These are phyloP conservation scores for Penicillium brasilianum DNA, from an alignment of 2,329 filamentous ascomycete species.

Conservation along the genomic window DNA sequence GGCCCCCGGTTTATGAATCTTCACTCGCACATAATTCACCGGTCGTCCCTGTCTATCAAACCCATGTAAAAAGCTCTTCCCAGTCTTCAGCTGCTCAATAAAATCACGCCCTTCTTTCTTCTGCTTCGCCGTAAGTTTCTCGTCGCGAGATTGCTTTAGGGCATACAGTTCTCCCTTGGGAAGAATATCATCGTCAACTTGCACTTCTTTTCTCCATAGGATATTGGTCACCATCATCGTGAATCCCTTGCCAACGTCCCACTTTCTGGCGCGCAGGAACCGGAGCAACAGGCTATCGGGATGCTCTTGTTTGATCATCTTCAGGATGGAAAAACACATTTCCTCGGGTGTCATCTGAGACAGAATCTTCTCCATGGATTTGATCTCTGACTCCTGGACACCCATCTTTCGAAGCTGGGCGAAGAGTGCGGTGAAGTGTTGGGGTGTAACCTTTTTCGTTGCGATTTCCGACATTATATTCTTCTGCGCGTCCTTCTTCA, in stretches of 20 bases:
- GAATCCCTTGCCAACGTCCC: slow-evolving; percentile 88
- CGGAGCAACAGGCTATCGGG: slow-evolving; percentile 81
- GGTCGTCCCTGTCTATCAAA: slow-evolving; percentile 62
- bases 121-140: slow-evolving; percentile 61
- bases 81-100: slow-evolving; percentile 27
- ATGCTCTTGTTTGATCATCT: slow-evolving; percentile 90
- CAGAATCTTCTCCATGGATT: slow-evolving; percentile 48
- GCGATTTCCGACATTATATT: slow-evolving; percentile 24
- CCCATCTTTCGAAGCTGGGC: slow-evolving; percentile 26
- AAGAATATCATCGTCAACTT: slow-evolving; percentile 86
- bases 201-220: slow-evolving; percentile 84
- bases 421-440: slow-evolving; percentile 27
- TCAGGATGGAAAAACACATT: slow-evolving; percentile 80
- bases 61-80: slow-evolving; percentile 29
- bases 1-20: slow-evolving; percentile 79
- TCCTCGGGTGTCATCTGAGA: slow-evolving; percentile 74
- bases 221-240: slow-evolving; percentile 91
- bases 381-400: slow-evolving; percentile 23
- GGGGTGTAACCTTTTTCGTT: slow-evolving; percentile 22
- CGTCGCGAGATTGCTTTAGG: slow-evolving; percentile 66
- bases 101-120: slow-evolving; percentile 47
- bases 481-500: slow-evolving; percentile 23
- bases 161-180: slow-evolving; percentile 71
- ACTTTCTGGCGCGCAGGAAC: slow-evolving; percentile 83
- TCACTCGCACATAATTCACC: slow-evolving; percentile 79